phyloP scores from a whole-genome alignment of 805 yeast genomes.

The Candida koratica region DNA sequence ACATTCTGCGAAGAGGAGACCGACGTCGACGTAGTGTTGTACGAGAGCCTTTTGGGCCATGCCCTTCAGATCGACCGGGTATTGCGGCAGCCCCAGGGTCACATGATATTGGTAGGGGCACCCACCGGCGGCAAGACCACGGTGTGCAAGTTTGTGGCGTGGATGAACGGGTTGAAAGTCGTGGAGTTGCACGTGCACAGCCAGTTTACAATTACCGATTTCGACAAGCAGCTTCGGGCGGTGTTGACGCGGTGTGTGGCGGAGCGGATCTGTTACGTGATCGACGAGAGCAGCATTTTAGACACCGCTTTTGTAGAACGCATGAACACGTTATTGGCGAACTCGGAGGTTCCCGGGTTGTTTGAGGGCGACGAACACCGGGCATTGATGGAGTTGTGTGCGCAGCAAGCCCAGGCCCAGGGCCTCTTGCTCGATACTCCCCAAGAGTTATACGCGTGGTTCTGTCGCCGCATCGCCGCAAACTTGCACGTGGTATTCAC shows the following conservation, averaged over 20 bases:
- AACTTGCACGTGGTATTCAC: constrained; percentile 85
- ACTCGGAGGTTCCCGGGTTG: constrained; percentile 87
- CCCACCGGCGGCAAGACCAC: constrained; percentile 81
- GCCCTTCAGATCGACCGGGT: constrained; percentile 78
- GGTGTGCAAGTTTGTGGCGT: constrained; percentile 74
- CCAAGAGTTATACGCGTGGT: constrained; percentile 74
- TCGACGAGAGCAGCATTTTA: constrained; percentile 75
- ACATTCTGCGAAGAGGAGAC: constrained; percentile 78
- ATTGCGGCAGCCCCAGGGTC: constrained; percentile 83
- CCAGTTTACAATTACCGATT: constrained; percentile 54
- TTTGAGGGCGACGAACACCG: constrained; percentile 71
- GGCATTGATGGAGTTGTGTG: constrained; percentile 50
- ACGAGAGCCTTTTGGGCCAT: constrained; percentile 70
- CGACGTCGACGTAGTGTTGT: constrained; percentile 56
- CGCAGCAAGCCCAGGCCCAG: constrained; percentile 51
- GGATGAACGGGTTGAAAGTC: constrained; percentile 78
- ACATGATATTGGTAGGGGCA: constrained; percentile 78
- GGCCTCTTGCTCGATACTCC: constrained; percentile 64
- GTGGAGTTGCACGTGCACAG: constrained; percentile 55
- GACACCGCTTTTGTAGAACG: constrained; percentile 81
- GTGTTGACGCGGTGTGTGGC: constrained; percentile 44
- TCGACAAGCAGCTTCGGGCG: constrained; percentile 59
- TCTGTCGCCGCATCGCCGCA: constrained; percentile 57
- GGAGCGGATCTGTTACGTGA: constrained; percentile 62
- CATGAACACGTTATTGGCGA: constrained; percentile 90